These are phyloP conservation scores for Apiospora rasikravindrae DNA, from an alignment of 2,329 filamentous ascomycete genomes.

Conservation along the genomic window DNA sequence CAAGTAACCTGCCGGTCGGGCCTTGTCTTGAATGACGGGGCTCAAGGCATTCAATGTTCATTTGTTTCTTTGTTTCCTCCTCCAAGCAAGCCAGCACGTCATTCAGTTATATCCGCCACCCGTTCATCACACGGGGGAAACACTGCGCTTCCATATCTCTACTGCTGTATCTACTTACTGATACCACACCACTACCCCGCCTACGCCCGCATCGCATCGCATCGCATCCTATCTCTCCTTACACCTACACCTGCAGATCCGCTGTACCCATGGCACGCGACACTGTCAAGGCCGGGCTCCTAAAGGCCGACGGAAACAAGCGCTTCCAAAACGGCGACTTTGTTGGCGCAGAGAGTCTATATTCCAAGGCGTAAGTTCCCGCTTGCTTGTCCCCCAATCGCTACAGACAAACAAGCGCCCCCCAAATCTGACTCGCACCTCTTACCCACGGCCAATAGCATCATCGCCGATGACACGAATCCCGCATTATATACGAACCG, in stretches of 20 bases:
- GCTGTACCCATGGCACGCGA: conserved; percentile 16
- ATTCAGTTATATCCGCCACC: neutral
- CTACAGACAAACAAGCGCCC: neutral
- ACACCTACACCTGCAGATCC: neutral
- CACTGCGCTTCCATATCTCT: neutral
- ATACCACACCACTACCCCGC: conserved; percentile 7
- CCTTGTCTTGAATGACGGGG: neutral
- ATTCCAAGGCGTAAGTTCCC: conserved; percentile 64
- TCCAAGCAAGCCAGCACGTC: neutral
- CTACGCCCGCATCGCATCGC: neutral
- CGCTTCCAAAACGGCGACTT: conserved; percentile 60
- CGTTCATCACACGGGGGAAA: neutral
- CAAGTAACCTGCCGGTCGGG: neutral
- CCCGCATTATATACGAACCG: conserved; percentile 87
- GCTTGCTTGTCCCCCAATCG: neutral
- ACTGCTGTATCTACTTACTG: neutral
- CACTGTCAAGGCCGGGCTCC: conserved; percentile 17
- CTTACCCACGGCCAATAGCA: conserved; percentile 50
- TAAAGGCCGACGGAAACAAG: conserved; percentile 45
- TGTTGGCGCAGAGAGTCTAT: conserved; percentile 54
- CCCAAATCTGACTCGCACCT: neutral
- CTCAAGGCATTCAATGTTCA: neutral
- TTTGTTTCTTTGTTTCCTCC: neutral
- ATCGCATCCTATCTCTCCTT: neutral
- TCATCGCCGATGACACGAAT: conserved; percentile 79